Evolutionary conservation across 208 protist genomes (phyloP), one percentile per base, ranked within the genome.

Genomic region (Paratrypanosoma confusum): DNA sequence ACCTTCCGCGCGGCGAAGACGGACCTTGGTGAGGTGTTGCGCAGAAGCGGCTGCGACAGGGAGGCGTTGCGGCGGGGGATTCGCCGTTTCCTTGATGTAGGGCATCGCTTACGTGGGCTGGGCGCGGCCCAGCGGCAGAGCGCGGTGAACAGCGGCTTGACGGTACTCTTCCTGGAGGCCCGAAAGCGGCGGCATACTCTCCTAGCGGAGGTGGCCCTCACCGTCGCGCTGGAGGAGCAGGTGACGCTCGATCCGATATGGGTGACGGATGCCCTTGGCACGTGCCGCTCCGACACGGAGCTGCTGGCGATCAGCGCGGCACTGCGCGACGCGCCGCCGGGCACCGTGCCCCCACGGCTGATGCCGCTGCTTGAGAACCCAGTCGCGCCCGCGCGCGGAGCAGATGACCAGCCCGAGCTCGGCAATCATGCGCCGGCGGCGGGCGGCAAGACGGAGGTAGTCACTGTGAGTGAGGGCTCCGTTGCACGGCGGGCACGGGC

Each of bases 151-250:
- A 60, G 55, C 4, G 72, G 58, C 22, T 28, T 78, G 3, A 62
- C 46, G 1, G 57, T 87, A n/a, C 8, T 91, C 2, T 57, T 87
- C 45, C 63, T 71, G n/a, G 81, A 91, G 50, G 73, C 81, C 2
- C 48, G 65, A 17, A 16, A 47, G 17, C 64, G 43, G 26, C 50
- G 61, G n/a, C 58, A 57, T 54, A 57, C 48, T 33, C 25, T 38
- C 32, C 66, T 87, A 0, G 75, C 76, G 0, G 60, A 59, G 5
- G 62, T 54, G 0, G 60, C 77, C 18, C 37, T 87, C 34, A 35
- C 57, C 14, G 62, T 77, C 13, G 61, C 52, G 13, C 41, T 82
- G 11, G 33, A 52, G 7, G 54, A 74, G 21, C 24, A 39, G 7
- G 39, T 66, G 33, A 36, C 48, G 29, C 20, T 81, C 16, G 77